Conservation (phyloP, 164 flowering plant species). For the Berberis thunbergii region DNA sequence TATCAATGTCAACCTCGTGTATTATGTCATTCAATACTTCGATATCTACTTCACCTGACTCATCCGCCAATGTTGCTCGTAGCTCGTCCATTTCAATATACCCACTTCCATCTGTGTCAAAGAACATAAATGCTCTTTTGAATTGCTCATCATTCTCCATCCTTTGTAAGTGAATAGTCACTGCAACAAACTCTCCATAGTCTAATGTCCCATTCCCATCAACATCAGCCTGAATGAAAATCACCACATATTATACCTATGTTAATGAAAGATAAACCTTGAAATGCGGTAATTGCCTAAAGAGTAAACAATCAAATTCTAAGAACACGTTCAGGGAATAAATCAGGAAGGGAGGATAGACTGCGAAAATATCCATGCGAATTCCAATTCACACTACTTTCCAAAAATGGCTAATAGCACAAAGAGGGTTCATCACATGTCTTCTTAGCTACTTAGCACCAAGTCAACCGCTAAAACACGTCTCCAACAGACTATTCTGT, state of each 20-base stretch:
- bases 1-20: conserved; percentile 93
- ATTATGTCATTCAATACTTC: conserved; percentile 72
- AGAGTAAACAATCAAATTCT: no score
- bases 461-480: no score
- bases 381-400: no score
- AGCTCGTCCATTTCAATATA: conserved; percentile 77
- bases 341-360: no score
- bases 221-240: conserved; percentile 77
- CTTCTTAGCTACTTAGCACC: no score
- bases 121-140: conserved; percentile 78
- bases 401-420: no score
- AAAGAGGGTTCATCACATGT: no score
- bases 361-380: no score
- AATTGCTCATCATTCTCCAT: conserved; percentile 96
- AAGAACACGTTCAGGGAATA: no score
- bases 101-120: conserved; percentile 89
- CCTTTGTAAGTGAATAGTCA: conserved; percentile 88
- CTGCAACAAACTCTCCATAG: conserved; percentile 95
- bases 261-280: conserved; percentile 1
- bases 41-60: conserved; percentile 57
- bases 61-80: conserved; percentile 62
- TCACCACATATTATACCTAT: background rate
- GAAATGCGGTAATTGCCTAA: no score
- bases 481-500: no score
- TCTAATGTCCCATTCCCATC: conserved; percentile 91